Conservation (phyloP, 345 rosid genomes). For the Pugionium dolabratum region DNA sequence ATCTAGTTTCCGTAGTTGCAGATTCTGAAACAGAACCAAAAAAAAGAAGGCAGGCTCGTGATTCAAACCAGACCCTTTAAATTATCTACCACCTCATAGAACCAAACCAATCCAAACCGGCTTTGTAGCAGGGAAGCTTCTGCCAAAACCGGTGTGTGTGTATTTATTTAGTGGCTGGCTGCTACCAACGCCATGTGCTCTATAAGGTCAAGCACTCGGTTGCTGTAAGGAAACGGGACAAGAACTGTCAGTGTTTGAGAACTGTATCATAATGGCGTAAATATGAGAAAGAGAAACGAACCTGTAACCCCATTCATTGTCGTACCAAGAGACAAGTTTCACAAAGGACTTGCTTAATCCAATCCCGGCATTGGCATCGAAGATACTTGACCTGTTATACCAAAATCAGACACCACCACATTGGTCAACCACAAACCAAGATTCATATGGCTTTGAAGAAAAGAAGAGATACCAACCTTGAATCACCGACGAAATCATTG, state of each 20-base stretch:
- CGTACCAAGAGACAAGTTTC: conserved; percentile 96
- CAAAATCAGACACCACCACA: conserved; percentile 12
- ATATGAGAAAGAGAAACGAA: conserved; percentile 25
- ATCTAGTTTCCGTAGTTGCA: conserved; percentile 24
- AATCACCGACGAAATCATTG: conserved; percentile 87
- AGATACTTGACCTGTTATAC: conserved; percentile 82
- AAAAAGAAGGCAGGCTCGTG: conserved; percentile 20
- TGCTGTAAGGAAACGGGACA: conserved; percentile 52
- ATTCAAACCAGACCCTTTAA: conserved; percentile 13
- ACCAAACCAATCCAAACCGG: conserved; percentile 11
- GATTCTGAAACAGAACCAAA: conserved; percentile 25
- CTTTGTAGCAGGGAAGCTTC: conserved; percentile 26
- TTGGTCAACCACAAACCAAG: conserved; percentile 6
- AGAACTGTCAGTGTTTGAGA: conserved; percentile 5
- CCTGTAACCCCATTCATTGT: conserved; percentile 99
- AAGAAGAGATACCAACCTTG: conserved; percentile 51
- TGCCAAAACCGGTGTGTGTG: conserved; percentile 12
- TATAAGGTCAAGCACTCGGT: conserved; percentile 93
- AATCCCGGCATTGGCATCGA: conserved; percentile 97
- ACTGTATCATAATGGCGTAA: background rate
- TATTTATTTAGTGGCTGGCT: conserved; percentile 39
- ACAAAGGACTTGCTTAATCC: conserved; percentile 78
- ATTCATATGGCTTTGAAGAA: conserved; percentile 5
- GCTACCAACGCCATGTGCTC: conserved; percentile 95
- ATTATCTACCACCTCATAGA: conserved; percentile 28